Evolutionary conservation across 2,329 filamentous ascomycete genomes (phyloP).

Genomic region (Aspergillus aculeatus): DNA sequence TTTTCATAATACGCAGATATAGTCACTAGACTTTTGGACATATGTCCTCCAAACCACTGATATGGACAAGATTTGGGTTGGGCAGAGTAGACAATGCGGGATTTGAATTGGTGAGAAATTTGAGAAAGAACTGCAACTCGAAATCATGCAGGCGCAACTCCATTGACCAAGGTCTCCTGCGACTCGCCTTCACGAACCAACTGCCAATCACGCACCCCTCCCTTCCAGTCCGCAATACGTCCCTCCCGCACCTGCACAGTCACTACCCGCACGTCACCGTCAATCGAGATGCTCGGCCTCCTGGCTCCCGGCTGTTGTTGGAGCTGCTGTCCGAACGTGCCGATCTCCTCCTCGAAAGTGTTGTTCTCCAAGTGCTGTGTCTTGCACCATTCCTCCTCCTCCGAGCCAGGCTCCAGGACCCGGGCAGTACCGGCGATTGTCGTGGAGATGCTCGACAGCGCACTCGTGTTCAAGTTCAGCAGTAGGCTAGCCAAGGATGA

Average conservation of each 20-base stretch:
- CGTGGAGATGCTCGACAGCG: constrained; percentile 82
- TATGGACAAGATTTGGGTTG: no score
- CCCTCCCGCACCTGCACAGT: constrained; percentile 81
- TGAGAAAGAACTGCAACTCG: no score
- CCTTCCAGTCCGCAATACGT: constrained; percentile 91
- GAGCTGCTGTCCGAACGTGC: constrained; percentile 42
- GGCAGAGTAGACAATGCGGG: no score
- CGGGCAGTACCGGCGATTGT: constrained; percentile 88
- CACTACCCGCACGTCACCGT: constrained; percentile 80
- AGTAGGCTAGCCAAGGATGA: constrained; percentile 80
- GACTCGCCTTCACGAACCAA: constrained; percentile 37
- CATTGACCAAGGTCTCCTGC: constrained; percentile 30
- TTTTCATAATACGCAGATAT: no score
- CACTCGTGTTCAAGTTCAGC: constrained; percentile 85
- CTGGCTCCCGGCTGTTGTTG: constrained; percentile 30
- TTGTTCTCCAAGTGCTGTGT: constrained; percentile 87
- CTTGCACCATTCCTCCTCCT: constrained; percentile 82
- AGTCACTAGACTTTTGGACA: no score
- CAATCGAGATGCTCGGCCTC: constrained; percentile 61
- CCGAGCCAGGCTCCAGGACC: constrained; percentile 69
- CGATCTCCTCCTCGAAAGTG: constrained; percentile 65
- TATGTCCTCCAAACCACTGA: no score
- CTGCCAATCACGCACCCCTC: constrained; percentile 79
- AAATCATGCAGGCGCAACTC: constrained; percentile 12
- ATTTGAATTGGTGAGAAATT: no score